Evolutionary conservation across 371 early-diverging fungal genomes (phyloP).

Genomic region (Phascolomyces articulosus): DNA sequence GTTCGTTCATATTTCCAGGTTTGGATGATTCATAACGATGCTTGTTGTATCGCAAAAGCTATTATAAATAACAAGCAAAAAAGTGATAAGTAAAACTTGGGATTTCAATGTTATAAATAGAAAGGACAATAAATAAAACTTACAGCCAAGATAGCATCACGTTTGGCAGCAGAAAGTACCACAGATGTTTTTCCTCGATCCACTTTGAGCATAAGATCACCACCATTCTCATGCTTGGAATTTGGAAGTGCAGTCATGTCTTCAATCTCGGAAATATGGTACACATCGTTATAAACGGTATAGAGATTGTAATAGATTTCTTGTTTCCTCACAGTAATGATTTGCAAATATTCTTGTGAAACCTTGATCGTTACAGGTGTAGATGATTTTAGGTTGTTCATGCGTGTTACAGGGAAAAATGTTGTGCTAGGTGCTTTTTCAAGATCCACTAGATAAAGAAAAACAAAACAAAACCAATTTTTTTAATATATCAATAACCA

Average conservation of each 20-base stretch:
- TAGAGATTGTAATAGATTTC: constrained; percentile 70
- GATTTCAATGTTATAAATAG: constrained; percentile 20
- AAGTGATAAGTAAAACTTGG: neutral
- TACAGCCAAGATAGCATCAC: constrained; percentile 70
- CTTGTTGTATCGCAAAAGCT: constrained; percentile 69
- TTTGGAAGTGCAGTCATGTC: constrained; percentile 64
- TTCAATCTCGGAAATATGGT: constrained; percentile 82
- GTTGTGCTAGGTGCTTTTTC: constrained; percentile 69
- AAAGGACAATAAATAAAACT: constrained; percentile 24
- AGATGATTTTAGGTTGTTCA: constrained; percentile 34
- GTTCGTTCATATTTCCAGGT: constrained; percentile 65
- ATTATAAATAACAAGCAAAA: neutral
- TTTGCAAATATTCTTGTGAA: constrained; percentile 80
- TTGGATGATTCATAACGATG: constrained; percentile 70
- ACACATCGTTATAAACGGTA: constrained; percentile 81
- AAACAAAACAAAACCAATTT: no score
- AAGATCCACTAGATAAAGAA: constrained; percentile 51
- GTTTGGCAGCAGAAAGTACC: constrained; percentile 73
- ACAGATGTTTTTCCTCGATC: constrained; percentile 70
- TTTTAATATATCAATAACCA: no score
- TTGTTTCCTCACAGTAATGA: constrained; percentile 70
- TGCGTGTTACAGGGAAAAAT: constrained; percentile 65
- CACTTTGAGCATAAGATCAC: constrained; percentile 78
- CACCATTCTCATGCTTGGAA: constrained; percentile 65
- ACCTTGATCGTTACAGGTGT: constrained; percentile 84